These are phyloP conservation scores for Dimocarpus longan DNA, from an alignment of 345 rosid genomes.

Conservation along the genomic window DNA sequence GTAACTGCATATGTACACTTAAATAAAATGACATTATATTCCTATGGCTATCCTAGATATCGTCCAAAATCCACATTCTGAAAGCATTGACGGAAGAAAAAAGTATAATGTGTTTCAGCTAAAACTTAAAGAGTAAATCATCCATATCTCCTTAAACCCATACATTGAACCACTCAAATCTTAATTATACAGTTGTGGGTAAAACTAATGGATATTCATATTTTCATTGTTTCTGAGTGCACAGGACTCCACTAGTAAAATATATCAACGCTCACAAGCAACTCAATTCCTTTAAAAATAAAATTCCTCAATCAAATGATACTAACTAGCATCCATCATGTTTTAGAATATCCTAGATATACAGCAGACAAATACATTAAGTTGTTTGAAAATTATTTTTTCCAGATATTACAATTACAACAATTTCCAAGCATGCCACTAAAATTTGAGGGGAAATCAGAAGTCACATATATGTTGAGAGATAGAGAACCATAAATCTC, in stretches of 20 bases:
- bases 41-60: background rate
- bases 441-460: background rate
- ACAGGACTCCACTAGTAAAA: background rate
- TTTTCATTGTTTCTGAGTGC: background rate
- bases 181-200: background rate
- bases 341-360: background rate
- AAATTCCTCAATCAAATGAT: background rate
- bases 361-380: no score
- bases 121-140: background rate
- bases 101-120: background rate
- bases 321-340: background rate
- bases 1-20: background rate
- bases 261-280: background rate
- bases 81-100: background rate
- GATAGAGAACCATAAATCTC: background rate
- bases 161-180: background rate
- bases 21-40: no score
- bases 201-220: background rate
- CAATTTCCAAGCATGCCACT: no score
- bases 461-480: background rate
- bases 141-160: background rate
- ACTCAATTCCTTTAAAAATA: background rate
- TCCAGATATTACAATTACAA: no score
- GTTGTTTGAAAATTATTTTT: no score
- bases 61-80: background rate